phyloP scores from a whole-genome alignment of 495 filamentous ascomycete genomes.

The Chaetomium cochliodes region DNA sequence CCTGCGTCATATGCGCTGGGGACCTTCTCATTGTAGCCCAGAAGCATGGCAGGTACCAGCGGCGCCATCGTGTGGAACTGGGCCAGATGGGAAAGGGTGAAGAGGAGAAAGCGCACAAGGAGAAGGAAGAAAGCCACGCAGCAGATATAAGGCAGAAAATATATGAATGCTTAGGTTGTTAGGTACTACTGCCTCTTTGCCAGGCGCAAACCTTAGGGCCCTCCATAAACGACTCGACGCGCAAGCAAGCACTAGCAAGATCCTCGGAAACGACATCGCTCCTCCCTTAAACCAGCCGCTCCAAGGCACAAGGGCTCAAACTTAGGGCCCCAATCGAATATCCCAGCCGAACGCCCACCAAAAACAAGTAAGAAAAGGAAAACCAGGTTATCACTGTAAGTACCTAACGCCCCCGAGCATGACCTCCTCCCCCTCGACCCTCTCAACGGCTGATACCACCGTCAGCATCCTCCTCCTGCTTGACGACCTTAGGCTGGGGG shows the following conservation, averaged over 20 bases:
- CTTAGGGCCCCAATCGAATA: background rate
- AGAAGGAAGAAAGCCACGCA: background rate
- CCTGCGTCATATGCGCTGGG: background rate
- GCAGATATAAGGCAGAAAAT: background rate
- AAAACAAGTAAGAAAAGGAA: background rate
- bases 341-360: background rate
- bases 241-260: slow-evolving; percentile 3
- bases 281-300: slow-evolving; percentile 14
- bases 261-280: slow-evolving; percentile 3
- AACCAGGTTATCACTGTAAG: background rate
- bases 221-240: background rate
- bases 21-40: background rate
- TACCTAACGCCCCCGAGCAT: no score
- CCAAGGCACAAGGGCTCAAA: background rate
- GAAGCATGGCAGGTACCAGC: background rate
- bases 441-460: background rate
- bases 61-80: background rate
- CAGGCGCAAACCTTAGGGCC: background rate
- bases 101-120: background rate
- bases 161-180: background rate
- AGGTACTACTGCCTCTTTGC: background rate
- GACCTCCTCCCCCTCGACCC: no score
- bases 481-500: background rate
- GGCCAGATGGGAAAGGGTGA: background rate
- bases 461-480: slow-evolving; percentile 5